A percentile compares a stretch with the other conserved stretches of the same genome.
phyloP scores from a whole-genome alignment of 495 filamentous ascomycete genomes.

The Hypoxylon cercidicola region DNA sequence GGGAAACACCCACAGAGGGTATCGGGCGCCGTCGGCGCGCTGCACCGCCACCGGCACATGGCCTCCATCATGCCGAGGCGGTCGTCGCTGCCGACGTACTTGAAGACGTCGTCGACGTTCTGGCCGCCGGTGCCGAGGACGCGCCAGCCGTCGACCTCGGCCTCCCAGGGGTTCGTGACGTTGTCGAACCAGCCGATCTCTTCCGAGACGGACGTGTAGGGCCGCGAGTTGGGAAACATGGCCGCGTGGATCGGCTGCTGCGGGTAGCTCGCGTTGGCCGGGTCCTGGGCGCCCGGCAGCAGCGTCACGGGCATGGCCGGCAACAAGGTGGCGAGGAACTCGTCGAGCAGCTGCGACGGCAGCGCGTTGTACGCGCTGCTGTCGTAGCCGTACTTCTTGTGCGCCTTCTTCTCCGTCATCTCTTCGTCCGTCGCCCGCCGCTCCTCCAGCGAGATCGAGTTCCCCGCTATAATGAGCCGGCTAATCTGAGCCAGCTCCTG shows the following conservation, averaged over 20 bases:
- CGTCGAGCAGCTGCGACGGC: conserved; percentile 84
- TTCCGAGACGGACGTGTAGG: conserved; percentile 64
- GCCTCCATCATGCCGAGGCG: conserved; percentile 88
- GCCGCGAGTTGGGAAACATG: conserved; percentile 79
- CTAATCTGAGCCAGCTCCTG: conserved; percentile 74
- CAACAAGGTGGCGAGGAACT: conserved; percentile 81
- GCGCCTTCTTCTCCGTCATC: conserved; percentile 46
- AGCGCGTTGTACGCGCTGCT: conserved; percentile 83
- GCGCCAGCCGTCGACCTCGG: conserved; percentile 85
- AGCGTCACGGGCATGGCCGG: conserved; percentile 84
- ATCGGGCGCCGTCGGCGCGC: conserved; percentile 95
- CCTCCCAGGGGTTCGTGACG: conserved; percentile 94
- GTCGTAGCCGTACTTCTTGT: conserved; percentile 96
- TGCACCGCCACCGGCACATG: conserved; percentile 88
- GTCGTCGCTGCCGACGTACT: conserved; percentile 82
- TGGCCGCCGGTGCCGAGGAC: conserved; percentile 88
- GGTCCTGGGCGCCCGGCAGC: conserved; percentile 78
- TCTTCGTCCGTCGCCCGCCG: conserved; percentile 48
- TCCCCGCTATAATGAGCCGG: conserved; percentile 89
- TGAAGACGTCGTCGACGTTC: conserved; percentile 91
- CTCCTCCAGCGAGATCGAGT: conserved; percentile 72
- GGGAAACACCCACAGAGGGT: conserved; percentile 79
- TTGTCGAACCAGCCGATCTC: conserved; percentile 83
- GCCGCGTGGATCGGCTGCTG: conserved; percentile 86
- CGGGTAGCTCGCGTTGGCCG: conserved; percentile 80